These are phyloP conservation scores for Backusella australiensis DNA, from an alignment of 192 early-diverging fungal species.

Conservation along the genomic window DNA sequence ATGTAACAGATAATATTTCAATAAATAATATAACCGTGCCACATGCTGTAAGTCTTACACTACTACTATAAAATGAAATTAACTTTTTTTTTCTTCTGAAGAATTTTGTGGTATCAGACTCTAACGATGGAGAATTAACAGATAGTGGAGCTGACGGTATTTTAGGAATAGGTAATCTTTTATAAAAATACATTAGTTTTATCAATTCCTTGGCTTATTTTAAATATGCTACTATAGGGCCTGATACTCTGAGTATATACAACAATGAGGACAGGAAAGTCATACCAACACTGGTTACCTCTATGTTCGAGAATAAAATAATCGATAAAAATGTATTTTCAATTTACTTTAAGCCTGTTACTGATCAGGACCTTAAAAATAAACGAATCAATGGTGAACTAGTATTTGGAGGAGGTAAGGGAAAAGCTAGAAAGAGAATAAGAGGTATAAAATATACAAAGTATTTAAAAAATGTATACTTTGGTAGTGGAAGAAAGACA, in stretches of 20 bases:
- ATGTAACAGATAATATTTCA: constrained; percentile 26
- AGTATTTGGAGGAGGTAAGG: constrained; percentile 32
- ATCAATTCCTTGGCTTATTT: background rate
- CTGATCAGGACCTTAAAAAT: background rate
- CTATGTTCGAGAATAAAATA: constrained; percentile 19
- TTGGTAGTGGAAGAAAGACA: constrained; percentile 12
- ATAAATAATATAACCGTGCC: constrained; percentile 7
- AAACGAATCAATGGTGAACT: constrained; percentile 26
- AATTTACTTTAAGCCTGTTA: constrained; percentile 23
- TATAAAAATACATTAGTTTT: background rate
- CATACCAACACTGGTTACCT: constrained; percentile 26
- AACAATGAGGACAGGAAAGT: constrained; percentile 19
- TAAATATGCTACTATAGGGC: background rate
- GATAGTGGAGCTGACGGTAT: constrained; percentile 28
- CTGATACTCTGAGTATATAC: constrained; percentile 19
- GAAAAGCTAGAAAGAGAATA: background rate
- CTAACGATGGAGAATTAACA: constrained; percentile 36
- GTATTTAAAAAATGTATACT: background rate
- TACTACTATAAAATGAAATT: background rate
- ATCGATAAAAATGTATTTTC: constrained; percentile 30
- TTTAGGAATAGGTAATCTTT: constrained; percentile 11
- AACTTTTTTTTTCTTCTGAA: background rate
- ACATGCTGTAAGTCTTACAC: constrained; percentile 8
- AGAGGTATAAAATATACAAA: background rate
- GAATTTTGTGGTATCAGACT: constrained; percentile 31